Conservation (phyloP, 305 asterid species). For the Solanum chacoense region DNA sequence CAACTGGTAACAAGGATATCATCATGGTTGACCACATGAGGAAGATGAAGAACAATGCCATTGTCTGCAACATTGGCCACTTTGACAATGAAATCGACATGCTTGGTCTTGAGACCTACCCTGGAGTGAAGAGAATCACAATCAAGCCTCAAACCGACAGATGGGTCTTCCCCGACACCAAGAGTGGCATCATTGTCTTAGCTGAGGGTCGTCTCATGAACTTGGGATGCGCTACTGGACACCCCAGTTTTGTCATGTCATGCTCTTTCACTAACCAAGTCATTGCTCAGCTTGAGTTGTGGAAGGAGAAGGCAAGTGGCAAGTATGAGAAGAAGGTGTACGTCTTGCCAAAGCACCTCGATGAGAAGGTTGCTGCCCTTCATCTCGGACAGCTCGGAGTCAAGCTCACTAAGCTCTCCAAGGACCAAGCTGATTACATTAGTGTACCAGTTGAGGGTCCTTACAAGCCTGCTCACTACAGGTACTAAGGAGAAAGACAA, state of each 20-base stretch:
- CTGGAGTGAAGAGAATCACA: slow-evolving; percentile 51
- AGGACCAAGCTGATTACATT: slow-evolving; percentile 61
- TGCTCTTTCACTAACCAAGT: slow-evolving; percentile 72
- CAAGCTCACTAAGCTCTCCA: slow-evolving; percentile 45
- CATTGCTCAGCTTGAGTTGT: slow-evolving; percentile 59
- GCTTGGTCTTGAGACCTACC: slow-evolving; percentile 64
- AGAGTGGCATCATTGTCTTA: slow-evolving; percentile 40
- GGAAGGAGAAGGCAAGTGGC: slow-evolving; percentile 51
- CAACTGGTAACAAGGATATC: slow-evolving; percentile 76
- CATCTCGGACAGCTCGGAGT: slow-evolving; percentile 63
- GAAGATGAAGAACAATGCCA: slow-evolving; percentile 74
- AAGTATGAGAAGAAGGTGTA: slow-evolving; percentile 70
- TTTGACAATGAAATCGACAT: slow-evolving; percentile 71
- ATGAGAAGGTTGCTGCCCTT: slow-evolving; percentile 66
- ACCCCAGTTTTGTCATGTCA: slow-evolving; percentile 71
- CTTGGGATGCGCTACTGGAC: slow-evolving; percentile 72
- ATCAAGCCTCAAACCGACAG: slow-evolving; percentile 70
- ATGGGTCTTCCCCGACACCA: slow-evolving; percentile 62
- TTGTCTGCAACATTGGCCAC: slow-evolving; percentile 77
- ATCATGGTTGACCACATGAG: slow-evolving; percentile 58
- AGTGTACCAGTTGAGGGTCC: slow-evolving; percentile 63
- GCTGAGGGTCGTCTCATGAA: slow-evolving; percentile 75
- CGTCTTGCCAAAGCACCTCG: slow-evolving; percentile 60
- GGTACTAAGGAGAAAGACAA: slow-evolving; percentile 32
- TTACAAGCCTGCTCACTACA: slow-evolving; percentile 66